Conservation (phyloP, 495 filamentous ascomycete genomes). For the Chaetomium fimeti region DNA sequence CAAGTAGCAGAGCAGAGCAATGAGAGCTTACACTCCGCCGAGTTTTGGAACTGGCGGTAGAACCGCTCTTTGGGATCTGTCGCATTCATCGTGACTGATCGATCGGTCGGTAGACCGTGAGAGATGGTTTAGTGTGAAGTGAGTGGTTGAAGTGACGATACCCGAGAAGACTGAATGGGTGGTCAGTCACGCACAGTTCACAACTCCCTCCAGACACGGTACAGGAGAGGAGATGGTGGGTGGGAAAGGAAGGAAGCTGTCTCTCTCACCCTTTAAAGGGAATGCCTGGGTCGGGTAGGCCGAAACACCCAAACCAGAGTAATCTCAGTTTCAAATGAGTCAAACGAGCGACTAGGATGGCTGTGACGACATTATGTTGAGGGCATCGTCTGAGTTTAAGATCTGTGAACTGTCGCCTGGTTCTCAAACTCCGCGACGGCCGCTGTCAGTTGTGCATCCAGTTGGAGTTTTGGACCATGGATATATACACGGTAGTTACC, state of each 20-base stretch:
- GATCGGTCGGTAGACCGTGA: background rate
- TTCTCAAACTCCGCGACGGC: background rate
- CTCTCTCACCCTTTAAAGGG: background rate
- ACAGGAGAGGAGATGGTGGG: background rate
- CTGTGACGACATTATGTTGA: background rate
- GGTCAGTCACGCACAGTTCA: background rate
- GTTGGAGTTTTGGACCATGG: background rate
- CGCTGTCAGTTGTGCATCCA: background rate
- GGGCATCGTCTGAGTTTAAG: no score
- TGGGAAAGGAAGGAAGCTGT: background rate
- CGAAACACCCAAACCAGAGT: background rate
- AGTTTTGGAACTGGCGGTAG: slow-evolving; percentile 74
- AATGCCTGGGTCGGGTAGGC: background rate
- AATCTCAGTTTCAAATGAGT: background rate
- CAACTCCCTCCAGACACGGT: background rate
- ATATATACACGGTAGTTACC: background rate
- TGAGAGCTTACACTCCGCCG: slow-evolving; percentile 58
- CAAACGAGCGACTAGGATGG: background rate
- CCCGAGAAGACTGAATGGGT: background rate
- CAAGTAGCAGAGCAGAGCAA: background rate
- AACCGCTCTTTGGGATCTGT: slow-evolving; percentile 64
- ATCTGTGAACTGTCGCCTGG: no score
- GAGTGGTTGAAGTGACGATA: background rate
- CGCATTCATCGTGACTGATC: background rate
- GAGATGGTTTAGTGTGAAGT: background rate